Evolutionary conservation across 2,329 filamentous ascomycete species (phyloP), one percentile per base, ranked within the genome.

Genomic region (Botrytis pseudocinerea): DNA sequence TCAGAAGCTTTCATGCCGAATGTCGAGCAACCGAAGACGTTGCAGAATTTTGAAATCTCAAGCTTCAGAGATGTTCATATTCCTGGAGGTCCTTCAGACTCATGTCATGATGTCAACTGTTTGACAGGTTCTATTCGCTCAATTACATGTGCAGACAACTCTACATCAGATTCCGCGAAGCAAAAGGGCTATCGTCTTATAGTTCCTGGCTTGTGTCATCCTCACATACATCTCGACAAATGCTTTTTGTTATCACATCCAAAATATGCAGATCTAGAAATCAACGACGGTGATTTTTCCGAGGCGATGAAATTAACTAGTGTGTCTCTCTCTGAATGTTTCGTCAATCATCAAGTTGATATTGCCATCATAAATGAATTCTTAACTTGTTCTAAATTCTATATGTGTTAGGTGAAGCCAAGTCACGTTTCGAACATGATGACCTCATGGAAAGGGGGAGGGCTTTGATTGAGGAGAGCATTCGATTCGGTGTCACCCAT

Each of bases 161-260:
- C 76, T 59, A n/a, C 60, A 32, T 63, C 71, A 44, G 51, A 48
- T 28, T 22, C 44, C 59, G 59, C 74, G 20, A 38, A 64, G 35
- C 46, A 42, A 25, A 54, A 42, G 48, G 51, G 44, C 35, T 42
- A 69, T 57, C 76, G 73, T 40, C 80, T 89, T 1, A 77, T 88
- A 18, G 81, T 83, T 32, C 88, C 89, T 5, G 85, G 86, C 14
- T 85, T 93, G 4, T 92, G 90, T 76, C 92, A 93, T 78, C 90
- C 91, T 12, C 91, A 93, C 76, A 88, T 93, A 69, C 92, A 93
- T 78, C 84, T 93, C 42, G 92, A 93, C 81, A 91, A 91, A 78
- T 85, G 88, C 57, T 91, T 88, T 76, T 81, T 91, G 42, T 83
- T 91, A 16, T 88, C 84, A 32, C 85, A 88, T 76, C 85, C 87